Conservation (phyloP, 352 stramenopile species). For the Pythium apleroticum region DNA sequence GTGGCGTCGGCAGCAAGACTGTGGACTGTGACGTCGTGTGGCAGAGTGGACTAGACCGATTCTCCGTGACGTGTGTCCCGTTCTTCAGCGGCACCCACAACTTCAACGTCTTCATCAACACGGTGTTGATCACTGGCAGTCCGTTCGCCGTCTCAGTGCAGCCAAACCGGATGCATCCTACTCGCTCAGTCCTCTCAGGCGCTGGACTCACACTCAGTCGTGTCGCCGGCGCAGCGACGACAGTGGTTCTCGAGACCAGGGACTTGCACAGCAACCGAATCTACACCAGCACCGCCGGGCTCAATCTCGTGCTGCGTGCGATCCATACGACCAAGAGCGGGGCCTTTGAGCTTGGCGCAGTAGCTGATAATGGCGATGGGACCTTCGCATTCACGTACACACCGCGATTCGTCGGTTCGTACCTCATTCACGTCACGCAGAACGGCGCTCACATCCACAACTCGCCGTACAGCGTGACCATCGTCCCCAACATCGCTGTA, state of each 20-base stretch:
- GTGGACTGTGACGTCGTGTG: conserved; percentile 21
- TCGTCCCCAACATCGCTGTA: conserved; percentile 44
- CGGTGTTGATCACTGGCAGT: conserved; percentile 34
- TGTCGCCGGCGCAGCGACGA: conserved; percentile 45
- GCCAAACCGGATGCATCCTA: conserved; percentile 41
- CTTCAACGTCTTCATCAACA: conserved; percentile 49
- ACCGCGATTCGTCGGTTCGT: conserved; percentile 31
- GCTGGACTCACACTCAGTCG: conserved; percentile 41
- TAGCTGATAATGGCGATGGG: conserved; percentile 33
- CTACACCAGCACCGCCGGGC: conserved; percentile 29
- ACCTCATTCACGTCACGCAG: conserved; percentile 44
- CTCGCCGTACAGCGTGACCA: conserved; percentile 56
- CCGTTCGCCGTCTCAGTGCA: conserved; percentile 46
- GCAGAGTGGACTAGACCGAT: background rate
- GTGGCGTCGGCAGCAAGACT: conserved; percentile 41
- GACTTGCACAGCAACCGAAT: conserved; percentile 67
- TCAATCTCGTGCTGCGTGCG: conserved; percentile 39
- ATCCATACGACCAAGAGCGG: conserved; percentile 29
- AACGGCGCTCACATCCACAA: conserved; percentile 49
- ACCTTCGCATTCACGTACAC: conserved; percentile 38
- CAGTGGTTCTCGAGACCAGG: conserved; percentile 41
- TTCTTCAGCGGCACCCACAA: conserved; percentile 57
- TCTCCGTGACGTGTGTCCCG: conserved; percentile 30
- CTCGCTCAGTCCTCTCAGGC: conserved; percentile 46
- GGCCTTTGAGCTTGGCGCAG: conserved; percentile 25